Evolutionary conservation across 441 rosid species (phyloP).

Genomic region (Arabidopsis hybrid): DNA sequence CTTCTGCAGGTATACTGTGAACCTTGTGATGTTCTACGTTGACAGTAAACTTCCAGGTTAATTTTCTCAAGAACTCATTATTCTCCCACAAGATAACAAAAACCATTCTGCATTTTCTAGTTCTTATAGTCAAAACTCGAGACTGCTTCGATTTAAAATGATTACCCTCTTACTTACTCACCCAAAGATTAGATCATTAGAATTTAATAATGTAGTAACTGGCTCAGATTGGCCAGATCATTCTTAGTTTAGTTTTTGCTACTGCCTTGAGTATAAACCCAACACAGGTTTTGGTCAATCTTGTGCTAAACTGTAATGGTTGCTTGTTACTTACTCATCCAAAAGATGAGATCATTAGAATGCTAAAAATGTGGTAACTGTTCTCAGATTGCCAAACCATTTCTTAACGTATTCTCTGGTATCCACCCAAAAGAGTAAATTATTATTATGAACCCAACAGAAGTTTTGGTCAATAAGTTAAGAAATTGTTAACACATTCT

Average conservation of each 20-base stretch:
- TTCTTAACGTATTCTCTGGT: slow-evolving; percentile 5
- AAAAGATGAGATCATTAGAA: slow-evolving; percentile 10
- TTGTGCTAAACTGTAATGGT: background rate
- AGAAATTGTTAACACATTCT: background rate
- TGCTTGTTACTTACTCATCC: background rate
- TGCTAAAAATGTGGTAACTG: background rate
- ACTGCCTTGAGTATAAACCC: background rate
- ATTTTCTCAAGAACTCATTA: slow-evolving; percentile 21
- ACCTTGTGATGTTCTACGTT: slow-evolving; percentile 50
- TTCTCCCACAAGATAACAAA: background rate
- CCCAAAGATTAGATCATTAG: slow-evolving; percentile 2
- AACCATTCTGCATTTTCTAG: background rate
- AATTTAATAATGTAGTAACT: background rate
- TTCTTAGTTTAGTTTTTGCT: slow-evolving; percentile 9
- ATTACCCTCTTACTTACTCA: background rate
- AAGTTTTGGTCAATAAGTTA: slow-evolving; percentile 7
- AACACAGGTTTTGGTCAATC: slow-evolving; percentile 9
- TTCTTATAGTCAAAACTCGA: background rate
- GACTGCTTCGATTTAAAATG: slow-evolving; percentile 3
- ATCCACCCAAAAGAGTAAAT: no score
- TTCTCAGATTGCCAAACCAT: background rate
- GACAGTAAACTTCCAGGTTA: slow-evolving; percentile 59
- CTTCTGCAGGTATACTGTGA: slow-evolving; percentile 63
- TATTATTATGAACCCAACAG: background rate
- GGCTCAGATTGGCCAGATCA: background rate